phyloP scores from a whole-genome alignment of 768 basidiomycete species.

The Galerina marginata region DNA sequence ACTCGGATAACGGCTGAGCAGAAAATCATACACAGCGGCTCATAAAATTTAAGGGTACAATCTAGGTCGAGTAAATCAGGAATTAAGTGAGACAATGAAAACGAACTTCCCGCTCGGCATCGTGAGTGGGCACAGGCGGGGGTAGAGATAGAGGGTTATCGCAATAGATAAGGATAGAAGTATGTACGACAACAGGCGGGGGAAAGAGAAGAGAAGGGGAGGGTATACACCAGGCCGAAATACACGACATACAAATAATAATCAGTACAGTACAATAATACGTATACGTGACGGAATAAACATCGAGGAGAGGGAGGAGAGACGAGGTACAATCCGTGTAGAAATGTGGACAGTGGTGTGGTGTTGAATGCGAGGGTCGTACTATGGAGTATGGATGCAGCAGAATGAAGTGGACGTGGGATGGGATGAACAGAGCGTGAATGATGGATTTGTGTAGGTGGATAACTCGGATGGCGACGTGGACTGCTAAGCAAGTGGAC shows the following conservation, averaged over 20 bases:
- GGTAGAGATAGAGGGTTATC: background rate
- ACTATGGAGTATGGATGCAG: too few relatives aligned
- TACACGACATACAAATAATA: conserved; percentile 4
- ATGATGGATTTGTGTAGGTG: too few relatives aligned
- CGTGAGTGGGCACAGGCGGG: background rate
- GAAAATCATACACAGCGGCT: too few relatives aligned
- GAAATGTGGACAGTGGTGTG: too few relatives aligned
- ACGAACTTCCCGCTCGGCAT: background rate
- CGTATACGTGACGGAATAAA: background rate
- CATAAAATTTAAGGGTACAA: too few relatives aligned
- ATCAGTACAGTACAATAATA: conserved; percentile 2
- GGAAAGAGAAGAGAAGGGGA: background rate
- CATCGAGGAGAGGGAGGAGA: background rate
- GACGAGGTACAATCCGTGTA: background rate
- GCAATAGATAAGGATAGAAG: background rate
- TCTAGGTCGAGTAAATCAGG: background rate
- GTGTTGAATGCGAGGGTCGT: too few relatives aligned
- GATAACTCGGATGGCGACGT: too few relatives aligned
- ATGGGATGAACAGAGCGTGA: too few relatives aligned
- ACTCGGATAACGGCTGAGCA: too few relatives aligned
- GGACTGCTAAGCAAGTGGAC: too few relatives aligned
- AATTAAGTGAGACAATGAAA: background rate
- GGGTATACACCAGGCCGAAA: background rate
- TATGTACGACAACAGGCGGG: background rate
- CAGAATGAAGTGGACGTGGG: too few relatives aligned